These are phyloP conservation scores for Umbilicaria muhlenbergii DNA, from an alignment of 495 filamentous ascomycete genomes.

Conservation along the genomic window DNA sequence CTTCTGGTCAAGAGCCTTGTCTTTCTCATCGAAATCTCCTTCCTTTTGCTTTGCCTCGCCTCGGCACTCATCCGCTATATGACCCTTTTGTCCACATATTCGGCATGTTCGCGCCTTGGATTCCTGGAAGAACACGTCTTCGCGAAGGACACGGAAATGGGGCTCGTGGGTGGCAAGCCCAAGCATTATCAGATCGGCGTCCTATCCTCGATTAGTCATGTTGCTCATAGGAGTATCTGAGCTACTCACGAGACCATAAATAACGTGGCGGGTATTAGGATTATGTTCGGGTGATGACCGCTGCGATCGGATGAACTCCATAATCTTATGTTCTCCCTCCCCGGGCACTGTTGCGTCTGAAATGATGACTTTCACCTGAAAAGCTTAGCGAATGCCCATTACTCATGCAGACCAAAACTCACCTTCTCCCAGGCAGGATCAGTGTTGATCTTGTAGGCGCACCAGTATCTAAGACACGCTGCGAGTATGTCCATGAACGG, in stretches of 20 bases:
- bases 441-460: slow-evolving; percentile 88
- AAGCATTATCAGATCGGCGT: slow-evolving; percentile 98
- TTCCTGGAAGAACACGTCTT: slow-evolving; percentile 92
- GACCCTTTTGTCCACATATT: slow-evolving; percentile 80
- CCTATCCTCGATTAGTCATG: slow-evolving; percentile 26
- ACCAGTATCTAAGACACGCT: slow-evolving; percentile 85
- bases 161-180: slow-evolving; percentile 95
- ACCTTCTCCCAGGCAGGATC: slow-evolving; percentile 91
- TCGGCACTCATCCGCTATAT: slow-evolving; percentile 68
- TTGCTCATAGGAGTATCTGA: not conserved
- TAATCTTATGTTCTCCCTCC: slow-evolving; percentile 98
- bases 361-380: slow-evolving; percentile 80
- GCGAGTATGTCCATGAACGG: slow-evolving; percentile 98
- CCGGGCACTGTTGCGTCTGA: slow-evolving; percentile 95
- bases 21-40: slow-evolving; percentile 76
- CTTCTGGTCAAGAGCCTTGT: slow-evolving; percentile 50
- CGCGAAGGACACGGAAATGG: slow-evolving; percentile 89
- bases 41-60: slow-evolving; percentile 72
- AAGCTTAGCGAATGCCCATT: slow-evolving; percentile 11
- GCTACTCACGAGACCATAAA: slow-evolving; percentile 58
- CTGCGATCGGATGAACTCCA: slow-evolving; percentile 94
- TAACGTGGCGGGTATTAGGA: slow-evolving; percentile 91
- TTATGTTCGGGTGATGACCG: slow-evolving; percentile 79
- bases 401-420: slow-evolving; percentile 1
- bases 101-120: slow-evolving; percentile 64